These are phyloP conservation scores for Exophiala xenobiotica DNA, from an alignment of 2,329 filamentous ascomycete genomes.

Conservation along the genomic window DNA sequence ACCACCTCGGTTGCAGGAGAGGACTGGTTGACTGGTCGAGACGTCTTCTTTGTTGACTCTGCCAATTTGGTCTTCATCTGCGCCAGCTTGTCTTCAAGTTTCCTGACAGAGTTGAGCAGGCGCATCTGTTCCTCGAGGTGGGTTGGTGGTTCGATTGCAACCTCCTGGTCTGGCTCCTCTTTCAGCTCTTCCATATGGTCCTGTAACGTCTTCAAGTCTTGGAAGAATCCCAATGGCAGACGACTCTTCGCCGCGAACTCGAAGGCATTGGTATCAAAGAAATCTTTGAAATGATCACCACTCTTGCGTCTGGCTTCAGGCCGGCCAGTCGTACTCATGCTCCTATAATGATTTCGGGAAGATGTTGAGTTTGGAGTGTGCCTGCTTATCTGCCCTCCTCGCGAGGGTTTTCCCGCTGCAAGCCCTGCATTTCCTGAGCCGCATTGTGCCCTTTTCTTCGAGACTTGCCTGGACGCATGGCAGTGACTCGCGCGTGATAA, in stretches of 20 bases:
- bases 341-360: background rate
- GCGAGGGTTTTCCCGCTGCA: background rate
- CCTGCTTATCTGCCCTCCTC: background rate
- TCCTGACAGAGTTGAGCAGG: slow-evolving; percentile 27
- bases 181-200: slow-evolving; percentile 24
- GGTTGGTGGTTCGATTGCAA: slow-evolving; percentile 28
- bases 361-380: background rate
- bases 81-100: slow-evolving; percentile 29
- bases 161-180: slow-evolving; percentile 39
- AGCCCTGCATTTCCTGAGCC: background rate
- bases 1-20: slow-evolving; percentile 20
- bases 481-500: slow-evolving; percentile 6
- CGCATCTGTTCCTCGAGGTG: slow-evolving; percentile 23
- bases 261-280: slow-evolving; percentile 25
- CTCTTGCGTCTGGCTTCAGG: background rate
- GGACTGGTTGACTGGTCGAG: background rate
- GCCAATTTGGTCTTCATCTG: slow-evolving; percentile 25
- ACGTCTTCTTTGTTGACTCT: slow-evolving; percentile 2
- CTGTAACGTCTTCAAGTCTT: slow-evolving; percentile 23
- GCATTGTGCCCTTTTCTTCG: background rate
- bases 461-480: background rate
- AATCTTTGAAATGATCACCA: slow-evolving; percentile 3
- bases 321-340: background rate
- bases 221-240: slow-evolving; percentile 26
- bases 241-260: slow-evolving; percentile 24